These are phyloP conservation scores for Penicillium chermesinum DNA, from an alignment of 495 filamentous ascomycete species.

Conservation along the genomic window DNA sequence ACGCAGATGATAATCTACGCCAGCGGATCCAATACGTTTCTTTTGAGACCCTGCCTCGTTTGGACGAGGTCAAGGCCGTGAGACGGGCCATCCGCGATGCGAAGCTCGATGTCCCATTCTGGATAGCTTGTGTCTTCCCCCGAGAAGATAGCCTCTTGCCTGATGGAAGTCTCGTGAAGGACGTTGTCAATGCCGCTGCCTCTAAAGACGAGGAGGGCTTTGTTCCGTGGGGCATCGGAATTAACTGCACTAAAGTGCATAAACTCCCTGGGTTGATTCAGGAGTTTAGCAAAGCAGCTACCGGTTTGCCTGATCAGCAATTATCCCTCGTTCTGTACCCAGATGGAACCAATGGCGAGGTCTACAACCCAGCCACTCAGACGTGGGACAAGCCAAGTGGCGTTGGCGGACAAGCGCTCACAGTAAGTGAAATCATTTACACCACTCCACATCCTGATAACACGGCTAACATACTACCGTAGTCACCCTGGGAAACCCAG, in stretches of 20 bases:
- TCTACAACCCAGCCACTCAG: conserved; percentile 58
- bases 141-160: conserved; percentile 45
- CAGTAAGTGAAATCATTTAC: conserved; percentile 11
- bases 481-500: conserved; percentile 48
- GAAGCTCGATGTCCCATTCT: conserved; percentile 34
- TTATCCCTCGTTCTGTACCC: conserved; percentile 55
- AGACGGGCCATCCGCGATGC: conserved; percentile 39
- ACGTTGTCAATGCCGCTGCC: conserved; percentile 29
- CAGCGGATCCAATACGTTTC: conserved; percentile 50
- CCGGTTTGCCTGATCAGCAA: not conserved
- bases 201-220: conserved; percentile 13
- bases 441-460: not conserved
- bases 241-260: conserved; percentile 60
- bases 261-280: conserved; percentile 46
- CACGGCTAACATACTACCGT: conserved; percentile 8
- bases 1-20: conserved; percentile 20
- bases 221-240: conserved; percentile 56
- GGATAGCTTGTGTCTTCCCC: conserved; percentile 61
- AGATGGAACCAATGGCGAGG: conserved; percentile 62
- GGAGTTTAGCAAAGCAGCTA: conserved; percentile 30
- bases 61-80: conserved; percentile 57
- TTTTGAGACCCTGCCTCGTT: conserved; percentile 58
- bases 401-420: conserved; percentile 9
- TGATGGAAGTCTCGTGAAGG: conserved; percentile 25
- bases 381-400: conserved; percentile 45